Base-by-base conservation (phyloP, 2,329 filamentous ascomycete genomes). In the Fusarium phyllophilum region DNA sequence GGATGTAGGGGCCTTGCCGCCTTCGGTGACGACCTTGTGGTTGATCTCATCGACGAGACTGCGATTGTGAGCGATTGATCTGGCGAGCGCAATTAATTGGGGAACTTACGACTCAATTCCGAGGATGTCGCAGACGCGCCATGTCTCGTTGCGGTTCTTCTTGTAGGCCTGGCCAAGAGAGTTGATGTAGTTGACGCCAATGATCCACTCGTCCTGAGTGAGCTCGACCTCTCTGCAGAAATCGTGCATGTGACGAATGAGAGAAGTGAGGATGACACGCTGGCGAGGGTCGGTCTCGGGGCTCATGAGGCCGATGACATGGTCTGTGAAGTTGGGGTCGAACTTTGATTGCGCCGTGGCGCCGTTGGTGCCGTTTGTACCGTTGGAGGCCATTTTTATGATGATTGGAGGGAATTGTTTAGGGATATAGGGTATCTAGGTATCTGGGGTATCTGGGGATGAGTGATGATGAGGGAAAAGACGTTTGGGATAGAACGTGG, bases 201-300 rank as follows among this genome's bases (percentile, higher is more conserved):
- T 83, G 82, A 94, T 89, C 93, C 93, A 95, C 83, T 95, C 93
- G 62, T 93, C 92, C 38, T 90, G 87, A 24, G 90, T 94, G 58
- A 95, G 89, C 83, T 95, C 92, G 73, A 93, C 89, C 79, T 95
- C 93, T 66, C 93, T 90, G 64, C 90, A 89, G 81, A 95, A 95
- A 83, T 94, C 92, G 85, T 95, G 93, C 66, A 95, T 86, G 84
- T 95, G 92, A 55, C 84, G 86, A 82, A 94, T 91, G 76, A 94
- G 83, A 34, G 88, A 86, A 69, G 85, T 82, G 78, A 95, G 84
- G 77, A 95, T 86, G 73, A 89, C 85, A 67, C 91, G 88, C 77
- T 90, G 88, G 68, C 93, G 87, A 66, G 92, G 89, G 59, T 87
- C 85, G 18, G 90, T 90, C 77, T 93, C 90, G 77, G 92, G 90